phyloP scores from a whole-genome alignment of 2,329 filamentous ascomycete genomes.

The Fusarium marasasianum region DNA sequence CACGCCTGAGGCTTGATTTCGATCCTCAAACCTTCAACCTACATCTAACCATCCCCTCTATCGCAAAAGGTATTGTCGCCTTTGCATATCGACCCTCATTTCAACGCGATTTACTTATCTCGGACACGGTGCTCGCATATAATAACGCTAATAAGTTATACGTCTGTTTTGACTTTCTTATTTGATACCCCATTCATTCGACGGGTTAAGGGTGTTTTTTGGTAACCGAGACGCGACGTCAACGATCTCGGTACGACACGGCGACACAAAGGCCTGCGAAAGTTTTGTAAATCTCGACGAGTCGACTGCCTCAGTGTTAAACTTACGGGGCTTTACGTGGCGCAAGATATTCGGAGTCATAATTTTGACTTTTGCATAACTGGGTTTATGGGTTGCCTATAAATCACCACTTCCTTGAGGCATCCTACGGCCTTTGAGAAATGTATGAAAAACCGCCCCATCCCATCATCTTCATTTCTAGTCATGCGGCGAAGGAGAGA shows the following conservation, averaged over 20 bases:
- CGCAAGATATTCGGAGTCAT: not conserved
- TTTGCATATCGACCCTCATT: constrained; percentile 21
- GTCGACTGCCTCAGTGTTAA: not conserved
- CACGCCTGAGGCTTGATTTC: constrained; percentile 20
- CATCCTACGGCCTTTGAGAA: constrained; percentile 28
- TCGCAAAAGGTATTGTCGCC: constrained; percentile 21
- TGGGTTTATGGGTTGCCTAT: constrained; percentile 36
- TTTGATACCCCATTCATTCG: constrained; percentile 10
- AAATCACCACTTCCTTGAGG: constrained; percentile 23
- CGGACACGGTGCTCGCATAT: not conserved
- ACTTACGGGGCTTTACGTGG: not conserved
- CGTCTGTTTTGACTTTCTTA: constrained; percentile 3
- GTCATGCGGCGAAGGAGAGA: not conserved
- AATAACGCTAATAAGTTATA: constrained; percentile 5
- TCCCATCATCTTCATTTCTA: not conserved
- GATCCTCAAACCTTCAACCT: constrained; percentile 34
- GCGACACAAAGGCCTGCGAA: constrained; percentile 12
- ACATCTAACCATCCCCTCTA: constrained; percentile 23
- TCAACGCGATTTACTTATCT: constrained; percentile 1
- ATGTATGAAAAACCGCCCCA: constrained; percentile 30
- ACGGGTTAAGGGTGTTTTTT: not conserved
- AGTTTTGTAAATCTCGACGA: not conserved
- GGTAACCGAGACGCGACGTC: constrained; percentile 23
- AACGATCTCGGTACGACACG: constrained; percentile 5
- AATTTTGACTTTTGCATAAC: constrained; percentile 2